These are phyloP conservation scores for Boletus sp. DNA, from an alignment of 768 basidiomycete species.

Conservation along the genomic window DNA sequence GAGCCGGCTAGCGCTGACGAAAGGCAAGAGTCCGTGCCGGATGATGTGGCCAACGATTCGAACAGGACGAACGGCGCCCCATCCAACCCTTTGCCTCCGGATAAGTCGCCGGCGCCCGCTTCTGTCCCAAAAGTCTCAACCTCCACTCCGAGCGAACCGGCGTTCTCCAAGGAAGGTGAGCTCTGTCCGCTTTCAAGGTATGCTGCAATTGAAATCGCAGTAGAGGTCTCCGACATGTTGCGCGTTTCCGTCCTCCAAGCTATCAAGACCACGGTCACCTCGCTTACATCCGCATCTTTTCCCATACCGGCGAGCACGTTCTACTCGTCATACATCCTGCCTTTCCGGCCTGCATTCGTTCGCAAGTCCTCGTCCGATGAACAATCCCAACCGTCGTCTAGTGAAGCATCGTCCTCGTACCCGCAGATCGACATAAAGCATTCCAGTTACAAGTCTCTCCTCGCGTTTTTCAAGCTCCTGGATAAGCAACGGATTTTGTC, in stretches of 20 bases:
- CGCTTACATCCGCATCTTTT: constrained; percentile 53
- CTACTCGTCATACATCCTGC: constrained; percentile 76
- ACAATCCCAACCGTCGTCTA: constrained; percentile 7
- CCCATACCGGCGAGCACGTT: constrained; percentile 76
- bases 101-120: constrained; percentile 5
- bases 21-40: constrained; percentile 8
- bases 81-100: constrained; percentile 6
- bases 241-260: constrained; percentile 65
- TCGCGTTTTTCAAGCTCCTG: constrained; percentile 72
- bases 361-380: constrained; percentile 12
- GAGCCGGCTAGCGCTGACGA: constrained; percentile 3
- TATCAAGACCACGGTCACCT: constrained; percentile 48
- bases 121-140: constrained; percentile 1
- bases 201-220: neutral
- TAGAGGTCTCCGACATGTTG: constrained; percentile 43
- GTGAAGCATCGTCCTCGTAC: constrained; percentile 29
- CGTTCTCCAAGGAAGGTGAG: constrained; percentile 31
- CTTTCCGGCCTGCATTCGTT: constrained; percentile 68
- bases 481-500: constrained; percentile 75
- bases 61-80: constrained; percentile 26
- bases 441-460: constrained; percentile 77
- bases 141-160: constrained; percentile 12
- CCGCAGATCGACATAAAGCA: constrained; percentile 69
- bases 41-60: constrained; percentile 8
- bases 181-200: neutral